Percentiles rank a stretch among this genome's conserved stretches.
Conservation (phyloP, 768 basidiomycete species). For the Panellus pusillus region DNA sequence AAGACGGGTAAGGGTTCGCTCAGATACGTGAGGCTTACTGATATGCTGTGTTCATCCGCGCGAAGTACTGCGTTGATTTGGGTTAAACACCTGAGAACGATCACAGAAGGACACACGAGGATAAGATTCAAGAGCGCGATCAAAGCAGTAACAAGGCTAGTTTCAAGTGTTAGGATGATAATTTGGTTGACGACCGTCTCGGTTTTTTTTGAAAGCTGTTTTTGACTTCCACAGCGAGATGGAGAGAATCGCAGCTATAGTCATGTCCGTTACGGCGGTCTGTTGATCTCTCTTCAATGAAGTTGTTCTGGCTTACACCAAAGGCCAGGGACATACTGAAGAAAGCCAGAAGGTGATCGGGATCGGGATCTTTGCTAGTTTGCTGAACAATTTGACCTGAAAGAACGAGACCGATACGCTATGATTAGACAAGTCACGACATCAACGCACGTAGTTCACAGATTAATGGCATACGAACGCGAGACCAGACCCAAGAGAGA, state of each 20-base stretch:
- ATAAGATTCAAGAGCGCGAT: no score
- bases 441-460: not conserved
- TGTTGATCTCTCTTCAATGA: not conserved
- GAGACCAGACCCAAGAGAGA: constrained; percentile 5
- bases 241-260: constrained; percentile 5
- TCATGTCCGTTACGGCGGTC: constrained; percentile 11
- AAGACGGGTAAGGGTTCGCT: no score
- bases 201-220: not conserved
- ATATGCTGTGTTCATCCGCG: not conserved
- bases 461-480: not conserved
- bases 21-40: not conserved
- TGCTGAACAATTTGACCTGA: not conserved
- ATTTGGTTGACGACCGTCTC: constrained; percentile 1
- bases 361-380: not conserved
- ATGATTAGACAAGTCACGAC: not conserved
- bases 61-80: constrained; percentile 1
- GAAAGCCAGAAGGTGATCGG: constrained; percentile 3
- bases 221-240: not conserved
- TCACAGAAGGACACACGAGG: not conserved
- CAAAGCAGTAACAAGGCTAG: no score
- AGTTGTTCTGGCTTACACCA: no score
- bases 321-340: not conserved
- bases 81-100: no score
- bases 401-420: constrained; percentile 4
- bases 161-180: not conserved